Percentiles rank a stretch among this genome's conserved stretches.
These are phyloP conservation scores for Alternaria sp. DNA, from an alignment of 2,329 filamentous ascomycete species.

Conservation along the genomic window DNA sequence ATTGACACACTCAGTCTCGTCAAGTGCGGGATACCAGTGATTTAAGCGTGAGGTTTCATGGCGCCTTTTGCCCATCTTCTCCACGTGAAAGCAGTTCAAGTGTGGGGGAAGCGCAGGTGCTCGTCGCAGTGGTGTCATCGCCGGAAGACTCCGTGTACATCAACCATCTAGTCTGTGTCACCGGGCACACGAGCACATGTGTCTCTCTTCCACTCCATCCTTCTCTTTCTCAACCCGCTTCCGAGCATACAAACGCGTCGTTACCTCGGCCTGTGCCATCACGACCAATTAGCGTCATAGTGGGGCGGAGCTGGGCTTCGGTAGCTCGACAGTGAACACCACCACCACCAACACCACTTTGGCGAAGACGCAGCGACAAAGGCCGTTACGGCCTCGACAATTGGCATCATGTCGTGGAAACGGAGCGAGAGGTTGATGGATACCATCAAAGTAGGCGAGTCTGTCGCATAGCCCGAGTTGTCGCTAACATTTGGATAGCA, in stretches of 20 bases:
- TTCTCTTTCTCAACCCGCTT: constrained; percentile 10
- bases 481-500: constrained; percentile 60
- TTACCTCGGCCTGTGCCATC: constrained; percentile 41
- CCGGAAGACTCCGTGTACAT: constrained; percentile 20
- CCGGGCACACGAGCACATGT: constrained; percentile 4
- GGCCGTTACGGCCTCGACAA: constrained; percentile 48
- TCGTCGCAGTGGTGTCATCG: constrained; percentile 30
- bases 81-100: constrained; percentile 44
- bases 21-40: constrained; percentile 22
- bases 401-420: constrained; percentile 86
- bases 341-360: constrained; percentile 33
- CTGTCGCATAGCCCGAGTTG: constrained; percentile 10
- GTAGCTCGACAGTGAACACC: constrained; percentile 20
- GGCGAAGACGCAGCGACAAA: constrained; percentile 41
- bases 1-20: constrained; percentile 29
- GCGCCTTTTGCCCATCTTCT: constrained; percentile 28
- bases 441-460: constrained; percentile 73
- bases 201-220: constrained; percentile 7
- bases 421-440: constrained; percentile 90
- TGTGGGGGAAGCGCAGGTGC: constrained; percentile 37
- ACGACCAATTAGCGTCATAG: constrained; percentile 45
- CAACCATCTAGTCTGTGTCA: constrained; percentile 10
- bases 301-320: constrained; percentile 36
- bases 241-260: constrained; percentile 13
- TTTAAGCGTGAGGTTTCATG: constrained; percentile 6